phyloP scores from a whole-genome alignment of 805 yeast genomes.

The Suhomyces tanzawaensis region DNA sequence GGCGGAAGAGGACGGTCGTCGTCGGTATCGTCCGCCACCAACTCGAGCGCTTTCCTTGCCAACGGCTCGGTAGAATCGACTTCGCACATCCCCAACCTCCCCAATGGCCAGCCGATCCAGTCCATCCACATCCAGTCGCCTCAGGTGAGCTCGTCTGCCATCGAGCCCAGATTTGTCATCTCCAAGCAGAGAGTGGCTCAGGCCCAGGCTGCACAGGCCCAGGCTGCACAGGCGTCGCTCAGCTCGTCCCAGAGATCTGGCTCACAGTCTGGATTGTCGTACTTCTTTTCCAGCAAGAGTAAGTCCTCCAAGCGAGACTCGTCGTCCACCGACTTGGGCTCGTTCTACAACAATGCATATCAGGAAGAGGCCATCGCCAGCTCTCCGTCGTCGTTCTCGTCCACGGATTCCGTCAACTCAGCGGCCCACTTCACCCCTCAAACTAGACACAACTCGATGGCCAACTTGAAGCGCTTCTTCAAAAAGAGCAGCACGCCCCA shows the following conservation, averaged over 20 bases:
- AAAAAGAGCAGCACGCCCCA: slow-evolving; percentile 37
- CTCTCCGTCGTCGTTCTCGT: slow-evolving; percentile 24
- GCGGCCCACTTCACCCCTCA: slow-evolving; percentile 26
- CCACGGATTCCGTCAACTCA: slow-evolving; percentile 34
- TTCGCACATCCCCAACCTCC: slow-evolving; percentile 46
- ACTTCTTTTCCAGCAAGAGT: slow-evolving; percentile 44
- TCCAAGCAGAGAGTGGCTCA: slow-evolving; percentile 71
- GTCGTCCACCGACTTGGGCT: slow-evolving; percentile 42
- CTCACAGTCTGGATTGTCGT: slow-evolving; percentile 49
- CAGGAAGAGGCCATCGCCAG: slow-evolving; percentile 26
- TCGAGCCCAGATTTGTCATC: slow-evolving; percentile 85
- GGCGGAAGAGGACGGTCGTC: slow-evolving; percentile 44
- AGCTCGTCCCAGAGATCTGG: slow-evolving; percentile 35
- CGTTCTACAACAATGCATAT: slow-evolving; percentile 38
- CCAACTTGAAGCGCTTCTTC: slow-evolving; percentile 71
- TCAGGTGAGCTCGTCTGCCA: slow-evolving; percentile 51
- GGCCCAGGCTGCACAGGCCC: slow-evolving; percentile 39
- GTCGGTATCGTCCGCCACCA: slow-evolving; percentile 35
- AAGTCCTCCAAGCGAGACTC: slow-evolving; percentile 30
- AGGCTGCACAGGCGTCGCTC: slow-evolving; percentile 24
- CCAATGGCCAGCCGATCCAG: slow-evolving; percentile 56
- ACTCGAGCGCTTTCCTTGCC: slow-evolving; percentile 30
- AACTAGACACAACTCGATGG: slow-evolving; percentile 75
- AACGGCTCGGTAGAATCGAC: slow-evolving; percentile 5
- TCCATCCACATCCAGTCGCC: slow-evolving; percentile 74